These are phyloP conservation scores for Mycena amicta DNA, from an alignment of 768 basidiomycete species.

Conservation along the genomic window DNA sequence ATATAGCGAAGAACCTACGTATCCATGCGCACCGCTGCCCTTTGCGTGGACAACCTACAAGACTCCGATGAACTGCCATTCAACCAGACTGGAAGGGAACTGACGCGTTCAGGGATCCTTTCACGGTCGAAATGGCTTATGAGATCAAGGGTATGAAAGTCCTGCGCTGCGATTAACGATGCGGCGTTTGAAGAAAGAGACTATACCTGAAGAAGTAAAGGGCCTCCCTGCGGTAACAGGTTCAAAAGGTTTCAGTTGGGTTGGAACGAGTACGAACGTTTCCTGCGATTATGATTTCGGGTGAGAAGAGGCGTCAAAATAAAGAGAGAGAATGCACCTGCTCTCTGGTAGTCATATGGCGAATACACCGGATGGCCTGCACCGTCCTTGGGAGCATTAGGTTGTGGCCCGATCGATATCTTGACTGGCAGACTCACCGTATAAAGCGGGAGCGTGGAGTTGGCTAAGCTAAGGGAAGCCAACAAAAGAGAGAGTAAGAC, in stretches of 20 bases:
- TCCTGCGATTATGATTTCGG: background rate
- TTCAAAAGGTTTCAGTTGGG: too few species aligned
- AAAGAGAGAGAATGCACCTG: conserved; percentile 2
- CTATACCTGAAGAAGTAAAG: conserved; percentile 18
- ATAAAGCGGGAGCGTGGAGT: too few species aligned
- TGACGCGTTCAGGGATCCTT: conserved; percentile 19
- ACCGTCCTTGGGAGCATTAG: conserved; percentile 10
- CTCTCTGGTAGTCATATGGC: conserved; percentile 23
- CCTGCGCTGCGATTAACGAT: too few species aligned
- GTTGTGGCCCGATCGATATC: background rate
- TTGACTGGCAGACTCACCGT: conserved; percentile 6
- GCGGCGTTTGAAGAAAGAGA: too few species aligned
- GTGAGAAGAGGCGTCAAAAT: background rate
- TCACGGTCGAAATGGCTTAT: conserved; percentile 13
- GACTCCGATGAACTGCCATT: background rate
- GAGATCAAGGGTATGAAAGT: conserved; percentile 19
- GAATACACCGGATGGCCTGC: conserved; percentile 18
- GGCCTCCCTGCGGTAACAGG: conserved; percentile 9
- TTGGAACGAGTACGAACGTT: background rate
- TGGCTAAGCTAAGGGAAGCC: too few species aligned
- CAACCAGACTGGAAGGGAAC: background rate
- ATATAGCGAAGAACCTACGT: background rate
- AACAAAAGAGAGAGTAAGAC: too few species aligned
- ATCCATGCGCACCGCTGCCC: conserved; percentile 22
- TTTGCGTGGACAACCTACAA: conserved; percentile 21